Percentiles rank a stretch among this genome's conserved stretches.
These are phyloP conservation scores for Tardiomyces digboiensis DNA, from an alignment of 1,139 yeast genomes.

Conservation along the genomic window DNA sequence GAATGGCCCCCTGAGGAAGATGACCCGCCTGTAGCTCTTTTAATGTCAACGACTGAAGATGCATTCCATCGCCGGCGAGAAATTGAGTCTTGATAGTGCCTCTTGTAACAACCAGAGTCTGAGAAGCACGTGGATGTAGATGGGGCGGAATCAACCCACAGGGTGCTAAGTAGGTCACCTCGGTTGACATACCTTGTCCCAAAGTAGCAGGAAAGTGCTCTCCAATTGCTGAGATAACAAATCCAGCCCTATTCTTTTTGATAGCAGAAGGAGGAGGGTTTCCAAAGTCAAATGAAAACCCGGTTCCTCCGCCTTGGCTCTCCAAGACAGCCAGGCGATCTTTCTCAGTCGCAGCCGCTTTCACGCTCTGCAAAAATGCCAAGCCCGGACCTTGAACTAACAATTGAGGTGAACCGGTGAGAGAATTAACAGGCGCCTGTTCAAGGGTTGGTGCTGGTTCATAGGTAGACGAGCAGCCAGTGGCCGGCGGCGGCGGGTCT, in stretches of 20 bases:
- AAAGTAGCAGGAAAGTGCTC: constrained; percentile 15
- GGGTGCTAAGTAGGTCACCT: constrained; percentile 12
- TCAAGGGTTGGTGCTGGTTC: too few species aligned
- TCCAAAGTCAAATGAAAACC: constrained; percentile 15
- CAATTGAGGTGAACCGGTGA: not conserved
- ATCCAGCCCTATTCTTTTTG: constrained; percentile 10
- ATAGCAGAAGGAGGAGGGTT: constrained; percentile 13
- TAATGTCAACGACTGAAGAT: constrained; percentile 10
- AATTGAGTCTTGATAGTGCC: constrained; percentile 15
- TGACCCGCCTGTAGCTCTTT: constrained; percentile 9
- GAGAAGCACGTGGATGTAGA: constrained; percentile 15
- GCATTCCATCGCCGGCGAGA: constrained; percentile 11
- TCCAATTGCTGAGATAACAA: constrained; percentile 13
- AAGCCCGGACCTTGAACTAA: not conserved
- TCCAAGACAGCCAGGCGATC: constrained; percentile 11
- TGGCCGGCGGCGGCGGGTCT: too few species aligned
- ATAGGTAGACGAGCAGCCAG: too few species aligned
- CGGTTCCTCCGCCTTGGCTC: constrained; percentile 9
- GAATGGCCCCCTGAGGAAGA: constrained; percentile 15
- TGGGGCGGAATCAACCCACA: constrained; percentile 18
- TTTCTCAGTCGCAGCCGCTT: constrained; percentile 8
- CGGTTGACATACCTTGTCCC: constrained; percentile 13
- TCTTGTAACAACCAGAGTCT: constrained; percentile 12
- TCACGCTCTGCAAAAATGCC: not conserved
- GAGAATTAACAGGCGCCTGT: too few species aligned